These are phyloP conservation scores for Pichia inconspicua DNA, from an alignment of 1,139 yeast species.

Conservation along the genomic window DNA sequence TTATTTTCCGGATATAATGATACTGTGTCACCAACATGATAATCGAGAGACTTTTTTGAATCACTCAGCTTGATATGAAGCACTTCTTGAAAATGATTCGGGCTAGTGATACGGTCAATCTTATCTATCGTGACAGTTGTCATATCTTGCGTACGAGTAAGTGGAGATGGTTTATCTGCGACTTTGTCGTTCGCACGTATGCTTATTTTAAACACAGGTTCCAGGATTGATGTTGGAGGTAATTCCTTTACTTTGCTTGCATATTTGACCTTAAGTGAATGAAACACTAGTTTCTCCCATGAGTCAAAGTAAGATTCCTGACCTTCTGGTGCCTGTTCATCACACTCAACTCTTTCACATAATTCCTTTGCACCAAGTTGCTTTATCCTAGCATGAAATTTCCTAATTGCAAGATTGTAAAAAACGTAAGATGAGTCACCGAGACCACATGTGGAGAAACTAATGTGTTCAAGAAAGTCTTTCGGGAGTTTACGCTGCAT, in stretches of 20 bases:
- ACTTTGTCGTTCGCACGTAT: conserved; percentile 17
- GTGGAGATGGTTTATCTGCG: background rate
- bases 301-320: conserved; percentile 68
- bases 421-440: conserved; percentile 94
- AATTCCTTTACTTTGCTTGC: conserved; percentile 19
- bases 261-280: conserved; percentile 30
- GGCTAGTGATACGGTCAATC: conserved; percentile 20
- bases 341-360: conserved; percentile 76
- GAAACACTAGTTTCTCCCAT: conserved; percentile 55
- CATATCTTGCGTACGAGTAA: background rate
- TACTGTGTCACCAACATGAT: conserved; percentile 73
- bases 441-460: conserved; percentile 71
- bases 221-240: conserved; percentile 36
- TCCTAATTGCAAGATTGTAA: conserved; percentile 78
- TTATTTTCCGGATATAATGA: conserved; percentile 72
- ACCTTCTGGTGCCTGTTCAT: conserved; percentile 77
- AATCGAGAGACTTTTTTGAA: conserved; percentile 27
- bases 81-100: conserved; percentile 86
- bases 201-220: conserved; percentile 34
- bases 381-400: conserved; percentile 64
- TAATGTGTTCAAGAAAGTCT: conserved; percentile 54
- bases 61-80: conserved; percentile 48
- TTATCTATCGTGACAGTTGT: conserved; percentile 30
- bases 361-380: conserved; percentile 80
- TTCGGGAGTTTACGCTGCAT: conserved; percentile 60